Evolutionary conservation across 805 yeast species (phyloP).

Genomic region (Sporopachydermia lactativora): DNA sequence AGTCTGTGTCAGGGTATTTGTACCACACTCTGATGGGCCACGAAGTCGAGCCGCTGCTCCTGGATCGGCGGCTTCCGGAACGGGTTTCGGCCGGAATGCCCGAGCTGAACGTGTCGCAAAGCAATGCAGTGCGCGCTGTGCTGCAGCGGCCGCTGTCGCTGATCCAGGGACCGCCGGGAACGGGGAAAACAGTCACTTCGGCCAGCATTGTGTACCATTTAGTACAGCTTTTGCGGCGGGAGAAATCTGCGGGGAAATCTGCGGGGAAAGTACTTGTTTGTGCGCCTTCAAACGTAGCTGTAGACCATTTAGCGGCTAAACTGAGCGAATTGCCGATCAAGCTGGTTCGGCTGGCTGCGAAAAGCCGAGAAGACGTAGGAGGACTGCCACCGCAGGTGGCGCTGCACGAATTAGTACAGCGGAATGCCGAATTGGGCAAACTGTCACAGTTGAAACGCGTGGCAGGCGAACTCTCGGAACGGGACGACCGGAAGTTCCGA

Average conservation of each 20-base stretch:
- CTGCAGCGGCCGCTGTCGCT: constrained; percentile 60
- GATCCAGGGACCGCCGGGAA: constrained; percentile 95
- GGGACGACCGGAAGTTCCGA: constrained; percentile 34
- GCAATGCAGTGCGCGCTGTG: constrained; percentile 58
- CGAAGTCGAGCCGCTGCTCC: constrained; percentile 40
- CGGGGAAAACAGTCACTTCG: constrained; percentile 91
- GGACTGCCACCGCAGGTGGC: constrained; percentile 43
- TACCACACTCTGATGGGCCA: constrained; percentile 75
- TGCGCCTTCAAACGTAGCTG: constrained; percentile 94
- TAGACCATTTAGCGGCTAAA: constrained; percentile 75
- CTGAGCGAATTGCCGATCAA: constrained; percentile 55
- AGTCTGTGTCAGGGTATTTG: constrained; percentile 58
- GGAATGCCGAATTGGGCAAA: constrained; percentile 35
- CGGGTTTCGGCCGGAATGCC: constrained; percentile 51
- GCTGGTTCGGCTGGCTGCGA: constrained; percentile 68
- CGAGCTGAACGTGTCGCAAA: constrained; percentile 64
- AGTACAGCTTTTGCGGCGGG: constrained; percentile 22
- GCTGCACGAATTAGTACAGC: constrained; percentile 40
- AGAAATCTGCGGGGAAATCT: constrained; percentile 22
- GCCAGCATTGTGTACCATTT: constrained; percentile 77
- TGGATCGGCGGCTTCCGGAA: constrained; percentile 43
- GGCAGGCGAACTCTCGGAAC: constrained; percentile 49
- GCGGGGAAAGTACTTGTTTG: constrained; percentile 66
- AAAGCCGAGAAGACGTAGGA: constrained; percentile 69
- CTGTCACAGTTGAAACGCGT: constrained; percentile 44